Base-by-base conservation (phyloP, 441 rosid genomes). In the Mallotus japonicus region DNA sequence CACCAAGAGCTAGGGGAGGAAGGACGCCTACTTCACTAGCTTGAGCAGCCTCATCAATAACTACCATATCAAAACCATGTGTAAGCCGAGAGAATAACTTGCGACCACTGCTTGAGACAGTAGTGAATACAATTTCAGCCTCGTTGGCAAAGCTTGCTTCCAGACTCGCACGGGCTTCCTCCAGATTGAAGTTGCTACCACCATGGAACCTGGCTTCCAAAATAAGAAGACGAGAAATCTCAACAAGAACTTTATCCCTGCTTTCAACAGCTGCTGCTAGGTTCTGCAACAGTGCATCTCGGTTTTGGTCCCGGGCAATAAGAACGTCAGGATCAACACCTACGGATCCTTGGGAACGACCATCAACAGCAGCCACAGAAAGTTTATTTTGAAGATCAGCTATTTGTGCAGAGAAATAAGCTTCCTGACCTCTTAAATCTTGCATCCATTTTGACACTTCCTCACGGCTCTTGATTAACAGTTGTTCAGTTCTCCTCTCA, bases 61-160 rank as follows among this genome's bases (percentile, higher is more conserved):
- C 99, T 47, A 95, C 99, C 99, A 95, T 95, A 79, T 95, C 99
- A 54, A 95, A 95, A 76, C 99, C 98, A 90, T 95, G 99, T n/a
- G 94, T 88, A 42, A 95, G 97, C 69, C 99, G 97, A 77, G 98
- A 90, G 85, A 95, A 95, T 82, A 93, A 75, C 79, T 95, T 95
- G 44, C 98, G 94, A 40, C 99, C 99, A 80, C 99, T 95, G 84
- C 99, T 95, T 63, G 99, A 95, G 62, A 95, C 99, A 12, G 99
- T 95, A 51, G 99, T 95, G 80, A 95, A 95, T 73, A 95, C 99
- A 82, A 95, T 95, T 89, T 95, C 98, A 72, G 99, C 99, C 85
- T 95, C 99, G 44, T 95, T 95, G 37, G 99, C 99, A 70, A 92
- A 95, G 83, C 99, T 95, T 22, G 99, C 99, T 84, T 95, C 99